phyloP scores from a whole-genome alignment of 2,329 filamentous ascomycete species.

The Aspergillus terreus region DNA sequence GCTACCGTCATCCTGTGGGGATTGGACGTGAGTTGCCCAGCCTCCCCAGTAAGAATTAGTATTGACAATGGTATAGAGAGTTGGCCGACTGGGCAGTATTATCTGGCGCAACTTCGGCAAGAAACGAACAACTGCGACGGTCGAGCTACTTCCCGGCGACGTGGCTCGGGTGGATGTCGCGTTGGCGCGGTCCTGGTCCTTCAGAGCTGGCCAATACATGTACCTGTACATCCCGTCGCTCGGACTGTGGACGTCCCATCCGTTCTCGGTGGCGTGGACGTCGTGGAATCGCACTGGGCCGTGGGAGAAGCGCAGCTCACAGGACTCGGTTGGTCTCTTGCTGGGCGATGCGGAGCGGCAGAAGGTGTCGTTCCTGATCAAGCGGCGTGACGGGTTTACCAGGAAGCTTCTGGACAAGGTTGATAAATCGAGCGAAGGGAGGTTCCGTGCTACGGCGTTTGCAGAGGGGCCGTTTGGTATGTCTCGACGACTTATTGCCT shows the following conservation, averaged over 20 bases:
- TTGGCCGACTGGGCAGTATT: slow-evolving; percentile 45
- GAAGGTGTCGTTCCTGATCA: slow-evolving; percentile 32
- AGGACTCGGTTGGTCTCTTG: slow-evolving; percentile 26
- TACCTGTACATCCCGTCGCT: slow-evolving; percentile 54
- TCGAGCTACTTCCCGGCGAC: slow-evolving; percentile 55
- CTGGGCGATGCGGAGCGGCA: slow-evolving; percentile 22
- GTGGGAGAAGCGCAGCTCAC: slow-evolving; percentile 26
- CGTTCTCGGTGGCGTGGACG: slow-evolving; percentile 41
- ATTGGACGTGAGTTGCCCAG: slow-evolving; percentile 23
- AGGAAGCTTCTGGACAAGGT: slow-evolving; percentile 27
- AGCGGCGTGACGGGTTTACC: slow-evolving; percentile 32
- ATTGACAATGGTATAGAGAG: slow-evolving; percentile 27
- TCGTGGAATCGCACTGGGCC: slow-evolving; percentile 16
- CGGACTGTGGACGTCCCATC: slow-evolving; percentile 41
- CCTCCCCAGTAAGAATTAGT: slow-evolving; percentile 12
- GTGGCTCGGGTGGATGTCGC: slow-evolving; percentile 47
- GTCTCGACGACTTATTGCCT: not conserved
- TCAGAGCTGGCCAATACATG: slow-evolving; percentile 49
- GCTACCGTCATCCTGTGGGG: slow-evolving; percentile 32
- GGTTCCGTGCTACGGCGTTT: slow-evolving; percentile 24
- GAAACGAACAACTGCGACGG: slow-evolving; percentile 46
- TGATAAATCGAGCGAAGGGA: slow-evolving; percentile 21
- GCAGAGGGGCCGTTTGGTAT: slow-evolving; percentile 36
- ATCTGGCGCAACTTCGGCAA: slow-evolving; percentile 50
- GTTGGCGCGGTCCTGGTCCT: slow-evolving; percentile 28